A percentile compares a stretch with the other conserved stretches of the same genome.
phyloP scores from a whole-genome alignment of 768 basidiomycete genomes.

The Leccinum disarticulatum region DNA sequence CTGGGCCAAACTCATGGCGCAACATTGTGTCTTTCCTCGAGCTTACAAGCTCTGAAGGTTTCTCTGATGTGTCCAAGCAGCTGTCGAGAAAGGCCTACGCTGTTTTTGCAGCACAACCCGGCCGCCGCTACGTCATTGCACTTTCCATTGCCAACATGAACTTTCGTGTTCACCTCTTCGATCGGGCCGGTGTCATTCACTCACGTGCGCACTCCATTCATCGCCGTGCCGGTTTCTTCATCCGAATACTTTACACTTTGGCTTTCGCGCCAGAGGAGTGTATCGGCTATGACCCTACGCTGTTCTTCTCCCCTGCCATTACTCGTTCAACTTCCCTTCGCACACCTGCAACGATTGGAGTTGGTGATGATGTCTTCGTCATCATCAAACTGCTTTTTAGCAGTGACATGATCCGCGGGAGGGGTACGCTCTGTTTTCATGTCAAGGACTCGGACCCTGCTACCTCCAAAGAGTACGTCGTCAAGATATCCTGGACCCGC shows the following conservation, averaged over 20 bases:
- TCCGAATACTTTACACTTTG: not conserved
- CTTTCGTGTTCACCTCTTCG: not conserved
- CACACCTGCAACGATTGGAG: not conserved
- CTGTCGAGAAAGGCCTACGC: not conserved
- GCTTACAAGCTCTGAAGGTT: not conserved
- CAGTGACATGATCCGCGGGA: not conserved
- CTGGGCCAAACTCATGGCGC: not conserved
- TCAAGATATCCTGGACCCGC: not conserved
- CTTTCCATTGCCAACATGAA: not conserved
- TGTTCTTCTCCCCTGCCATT: not conserved
- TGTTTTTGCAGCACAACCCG: not conserved
- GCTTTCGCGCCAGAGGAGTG: not conserved
- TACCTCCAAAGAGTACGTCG: not conserved
- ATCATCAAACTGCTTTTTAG: not conserved
- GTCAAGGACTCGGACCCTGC: not conserved
- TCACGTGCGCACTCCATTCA: not conserved
- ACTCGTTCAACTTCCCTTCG: not conserved
- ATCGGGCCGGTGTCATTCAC: not conserved
- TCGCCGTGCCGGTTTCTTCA: not conserved
- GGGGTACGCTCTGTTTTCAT: not conserved
- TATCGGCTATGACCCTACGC: not conserved
- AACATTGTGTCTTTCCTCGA: not conserved
- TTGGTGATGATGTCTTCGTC: not conserved
- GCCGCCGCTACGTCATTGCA: not conserved
- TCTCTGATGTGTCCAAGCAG: not conserved